phyloP scores from a whole-genome alignment of 192 early-diverging fungal genomes.

The Mortierella antarctica region DNA sequence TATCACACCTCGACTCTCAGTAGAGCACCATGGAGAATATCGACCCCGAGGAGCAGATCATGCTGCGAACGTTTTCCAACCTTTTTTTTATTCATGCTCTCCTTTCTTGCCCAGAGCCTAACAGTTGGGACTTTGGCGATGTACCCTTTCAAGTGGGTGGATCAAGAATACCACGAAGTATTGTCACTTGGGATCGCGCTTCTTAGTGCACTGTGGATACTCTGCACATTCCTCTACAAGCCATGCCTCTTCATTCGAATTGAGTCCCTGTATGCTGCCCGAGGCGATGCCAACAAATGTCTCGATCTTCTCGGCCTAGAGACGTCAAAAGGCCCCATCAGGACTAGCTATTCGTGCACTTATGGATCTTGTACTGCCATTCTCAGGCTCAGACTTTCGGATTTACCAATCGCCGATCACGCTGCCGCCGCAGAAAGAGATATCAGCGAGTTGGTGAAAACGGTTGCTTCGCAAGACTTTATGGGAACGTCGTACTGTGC shows the following conservation, averaged over 20 bases:
- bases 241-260: neutral
- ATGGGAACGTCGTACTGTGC: neutral
- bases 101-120: too few relatives aligned
- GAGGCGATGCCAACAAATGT: constrained; percentile 10
- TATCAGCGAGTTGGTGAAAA: neutral
- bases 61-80: too few relatives aligned
- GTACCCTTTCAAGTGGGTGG: neutral
- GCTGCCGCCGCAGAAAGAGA: neutral
- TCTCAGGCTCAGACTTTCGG: neutral
- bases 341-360: neutral
- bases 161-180: too few relatives aligned
- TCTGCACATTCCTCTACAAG: neutral
- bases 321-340: neutral
- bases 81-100: too few relatives aligned
- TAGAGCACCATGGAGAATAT: too few relatives aligned
- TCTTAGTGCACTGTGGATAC: too few relatives aligned
- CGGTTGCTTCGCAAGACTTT: neutral
- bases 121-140: neutral
- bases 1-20: too few relatives aligned
- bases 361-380: constrained; percentile 2
- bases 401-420: neutral
- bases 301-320: constrained; percentile 6
- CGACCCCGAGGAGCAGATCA: too few relatives aligned
- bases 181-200: too few relatives aligned
- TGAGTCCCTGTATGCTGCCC: constrained; percentile 6